Conservation (phyloP, 75 land plant genomes). For the Selaginella tamariscina region DNA sequence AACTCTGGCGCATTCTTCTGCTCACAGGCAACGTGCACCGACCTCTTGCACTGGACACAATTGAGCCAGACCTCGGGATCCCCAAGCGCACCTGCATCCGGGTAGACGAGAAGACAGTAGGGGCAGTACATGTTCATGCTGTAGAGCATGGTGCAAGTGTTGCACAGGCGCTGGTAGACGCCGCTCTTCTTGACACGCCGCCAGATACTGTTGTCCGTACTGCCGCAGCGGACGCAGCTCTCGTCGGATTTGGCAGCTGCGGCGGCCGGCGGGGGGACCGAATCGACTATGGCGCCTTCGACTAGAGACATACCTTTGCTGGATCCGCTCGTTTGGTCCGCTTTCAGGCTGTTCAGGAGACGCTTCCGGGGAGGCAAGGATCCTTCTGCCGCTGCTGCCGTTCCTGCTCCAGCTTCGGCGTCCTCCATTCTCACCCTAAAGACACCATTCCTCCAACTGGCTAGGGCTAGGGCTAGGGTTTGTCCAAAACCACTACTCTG, state of each 20-base stretch:
- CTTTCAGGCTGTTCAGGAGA: background rate
- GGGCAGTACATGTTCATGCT: conserved; percentile 21
- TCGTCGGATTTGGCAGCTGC: background rate
- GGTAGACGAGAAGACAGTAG: conserved; percentile 18
- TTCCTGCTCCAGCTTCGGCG: background rate
- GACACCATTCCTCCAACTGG: background rate
- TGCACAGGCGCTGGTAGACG: conserved; percentile 19
- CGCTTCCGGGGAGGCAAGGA: background rate
- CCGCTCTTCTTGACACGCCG: conserved; percentile 19
- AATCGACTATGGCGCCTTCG: background rate
- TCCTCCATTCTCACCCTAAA: conserved; percentile 1
- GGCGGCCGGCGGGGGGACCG: background rate
- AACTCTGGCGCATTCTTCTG: conserved; percentile 10
- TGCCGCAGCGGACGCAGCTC: conserved; percentile 18
- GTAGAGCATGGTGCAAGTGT: conserved; percentile 20
- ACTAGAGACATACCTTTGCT: background rate
- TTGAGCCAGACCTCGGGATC: conserved; percentile 20
- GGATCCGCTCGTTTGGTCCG: background rate
- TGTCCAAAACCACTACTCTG: background rate
- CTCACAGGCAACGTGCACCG: conserved; percentile 24
- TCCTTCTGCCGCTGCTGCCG: background rate
- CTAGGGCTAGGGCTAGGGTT: background rate
- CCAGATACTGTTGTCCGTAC: conserved; percentile 10
- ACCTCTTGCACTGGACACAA: conserved; percentile 19
- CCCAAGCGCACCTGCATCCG: conserved; percentile 15